These are phyloP conservation scores for Breviolum minutum DNA, from an alignment of 73 alveolate species.

Conservation along the genomic window DNA sequence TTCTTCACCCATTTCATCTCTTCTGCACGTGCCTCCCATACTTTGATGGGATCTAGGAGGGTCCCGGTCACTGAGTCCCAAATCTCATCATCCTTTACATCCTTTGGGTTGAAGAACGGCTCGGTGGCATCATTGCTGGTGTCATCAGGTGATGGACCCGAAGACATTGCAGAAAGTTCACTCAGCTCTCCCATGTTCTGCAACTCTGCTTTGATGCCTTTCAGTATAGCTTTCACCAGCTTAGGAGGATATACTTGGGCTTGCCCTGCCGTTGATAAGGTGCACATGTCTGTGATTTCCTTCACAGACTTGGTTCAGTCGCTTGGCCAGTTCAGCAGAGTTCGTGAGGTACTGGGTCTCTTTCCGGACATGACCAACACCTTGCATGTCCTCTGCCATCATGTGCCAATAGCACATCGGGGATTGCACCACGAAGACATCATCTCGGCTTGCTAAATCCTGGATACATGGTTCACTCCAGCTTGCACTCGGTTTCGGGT, in stretches of 20 bases:
- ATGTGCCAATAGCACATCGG: conserved; percentile 38
- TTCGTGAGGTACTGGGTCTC: not conserved
- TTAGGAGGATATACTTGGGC: conserved; percentile 14
- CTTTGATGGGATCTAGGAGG: not conserved
- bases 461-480: conserved; percentile 1
- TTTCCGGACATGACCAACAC: not conserved
- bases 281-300: conserved; percentile 14
- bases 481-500: not conserved
- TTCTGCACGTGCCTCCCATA: not conserved
- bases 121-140: not conserved
- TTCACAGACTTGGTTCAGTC: not conserved
- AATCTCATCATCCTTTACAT: not conserved
- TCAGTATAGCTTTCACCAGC: not conserved
- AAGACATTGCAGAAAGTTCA: not conserved
- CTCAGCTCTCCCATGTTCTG: not conserved
- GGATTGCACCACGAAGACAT: not conserved
- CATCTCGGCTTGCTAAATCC: not conserved
- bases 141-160: conserved; percentile 14
- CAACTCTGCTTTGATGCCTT: not conserved
- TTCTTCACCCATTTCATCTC: not conserved
- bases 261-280: not conserved
- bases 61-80: not conserved
- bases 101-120: conserved; percentile 7
- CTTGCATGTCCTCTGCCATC: not conserved
- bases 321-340: not conserved